These are phyloP conservation scores for Chlamydomonas schloesseri DNA, from an alignment of 139 green algal species.

Conservation along the genomic window DNA sequence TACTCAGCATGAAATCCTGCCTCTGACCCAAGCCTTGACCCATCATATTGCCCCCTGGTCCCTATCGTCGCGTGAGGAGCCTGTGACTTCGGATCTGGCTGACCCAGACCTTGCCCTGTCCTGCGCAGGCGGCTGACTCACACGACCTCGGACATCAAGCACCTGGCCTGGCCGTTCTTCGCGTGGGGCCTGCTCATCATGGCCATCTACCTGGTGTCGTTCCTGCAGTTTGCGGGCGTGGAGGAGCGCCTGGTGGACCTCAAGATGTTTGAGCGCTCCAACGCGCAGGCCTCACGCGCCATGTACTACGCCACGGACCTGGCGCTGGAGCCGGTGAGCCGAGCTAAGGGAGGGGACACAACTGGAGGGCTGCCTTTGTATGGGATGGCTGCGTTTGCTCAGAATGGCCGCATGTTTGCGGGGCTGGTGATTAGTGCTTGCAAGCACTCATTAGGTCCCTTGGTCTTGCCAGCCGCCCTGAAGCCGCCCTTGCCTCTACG, in stretches of 20 bases:
- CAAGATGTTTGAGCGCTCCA: conserved; percentile 45
- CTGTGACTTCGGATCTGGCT: too few relatives aligned
- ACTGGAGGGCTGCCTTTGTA: too few relatives aligned
- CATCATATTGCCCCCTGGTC: too few relatives aligned
- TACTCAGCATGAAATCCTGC: too few relatives aligned
- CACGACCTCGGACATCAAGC: conserved; percentile 42
- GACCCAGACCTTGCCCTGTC: too few relatives aligned
- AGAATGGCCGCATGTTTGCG: too few relatives aligned
- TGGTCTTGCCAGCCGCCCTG: too few relatives aligned
- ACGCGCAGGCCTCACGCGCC: conserved; percentile 3
- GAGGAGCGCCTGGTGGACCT: conserved; percentile 36
- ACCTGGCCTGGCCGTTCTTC: conserved; percentile 48
- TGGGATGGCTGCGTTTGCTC: background rate
- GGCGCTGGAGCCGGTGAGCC: conserved; percentile 27
- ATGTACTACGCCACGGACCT: conserved; percentile 36
- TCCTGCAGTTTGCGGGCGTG: conserved; percentile 31
- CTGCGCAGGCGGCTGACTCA: conserved; percentile 39
- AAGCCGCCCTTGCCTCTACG: too few relatives aligned
- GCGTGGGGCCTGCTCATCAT: conserved; percentile 52
- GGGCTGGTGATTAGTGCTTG: background rate
- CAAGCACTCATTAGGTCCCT: too few relatives aligned
- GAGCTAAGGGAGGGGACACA: background rate
- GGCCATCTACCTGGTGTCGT: conserved; percentile 51
- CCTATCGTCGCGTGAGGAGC: too few relatives aligned
- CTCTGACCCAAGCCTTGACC: too few relatives aligned